Base-by-base conservation (phyloP, 805 yeast genomes). In the Zygosaccharomyces kombuchaensis region DNA sequence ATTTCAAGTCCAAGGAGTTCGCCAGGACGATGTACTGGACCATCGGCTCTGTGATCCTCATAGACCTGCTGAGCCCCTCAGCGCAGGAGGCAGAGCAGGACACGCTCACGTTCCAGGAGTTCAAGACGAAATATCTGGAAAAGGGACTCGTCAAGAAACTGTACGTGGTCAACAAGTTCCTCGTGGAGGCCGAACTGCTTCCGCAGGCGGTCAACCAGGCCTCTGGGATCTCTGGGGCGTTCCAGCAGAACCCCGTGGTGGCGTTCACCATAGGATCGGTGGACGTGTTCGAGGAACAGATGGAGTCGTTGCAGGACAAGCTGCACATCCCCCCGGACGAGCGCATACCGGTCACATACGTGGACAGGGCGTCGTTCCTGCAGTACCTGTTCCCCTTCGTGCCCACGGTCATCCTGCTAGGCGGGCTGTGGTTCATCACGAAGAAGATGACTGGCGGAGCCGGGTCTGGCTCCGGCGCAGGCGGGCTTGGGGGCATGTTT, bases 251-350 rank as follows among this genome's bases (percentile, higher is more conserved):
- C 70, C 51, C 81, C 5, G 68, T 75, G 8, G 84, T 83, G 7
- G 74, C 76, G 2, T 90, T 90, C 70, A 84, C 95, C 10, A 87
- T 90, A 57, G 96, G 97, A 3, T 86, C 96, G 0, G 81, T 88
- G 6, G 90, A 86, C 53, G 73, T 79, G 17, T 87, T 90, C 59
- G 97, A 90, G 67, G 87, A 86, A 44, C 89, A 87, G 57, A 72
- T 90, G 73, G 83, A 79, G 47, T 74, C 73, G 36, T 75, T 83
- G 9, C 96, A 89, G 67, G 84, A 84, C 55, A 74, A 74, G 40
- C 72, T 84, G 52, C 76, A 80, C 12, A 81, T 87, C 45, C 81
- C 90, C 0, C 68, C 80, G 22, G 76, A 74, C 9, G 87, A 83
- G 58, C 74, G 95, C 53, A 72, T 89, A 43, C 96, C 96, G 4